Conservation (phyloP, 805 yeast genomes). For the Starmerella powellii region DNA sequence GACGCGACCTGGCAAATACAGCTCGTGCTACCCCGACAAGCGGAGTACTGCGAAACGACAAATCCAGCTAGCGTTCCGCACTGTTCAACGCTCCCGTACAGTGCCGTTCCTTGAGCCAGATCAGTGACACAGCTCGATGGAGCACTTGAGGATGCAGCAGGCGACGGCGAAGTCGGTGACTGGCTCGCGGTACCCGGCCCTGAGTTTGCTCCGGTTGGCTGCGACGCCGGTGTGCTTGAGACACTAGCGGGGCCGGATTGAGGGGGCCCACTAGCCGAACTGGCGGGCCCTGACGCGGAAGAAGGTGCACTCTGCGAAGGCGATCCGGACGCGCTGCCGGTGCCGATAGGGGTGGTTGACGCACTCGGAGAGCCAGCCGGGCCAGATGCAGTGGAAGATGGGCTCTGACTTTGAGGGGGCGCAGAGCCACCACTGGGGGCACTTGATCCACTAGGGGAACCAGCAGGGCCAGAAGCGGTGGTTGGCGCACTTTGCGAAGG, state of each 20-base stretch:
- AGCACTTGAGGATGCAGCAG: background rate
- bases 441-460: too few relatives aligned
- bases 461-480: too few relatives aligned
- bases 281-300: background rate
- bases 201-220: background rate
- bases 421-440: too few relatives aligned
- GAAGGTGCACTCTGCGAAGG: background rate
- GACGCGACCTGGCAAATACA: conserved; percentile 9
- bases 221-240: background rate
- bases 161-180: background rate
- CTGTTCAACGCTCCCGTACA: conserved; percentile 8
- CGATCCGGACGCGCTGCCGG: too few relatives aligned
- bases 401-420: too few relatives aligned
- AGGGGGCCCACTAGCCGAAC: background rate
- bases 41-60: conserved; percentile 4
- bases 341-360: background rate
- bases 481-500: too few relatives aligned
- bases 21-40: conserved; percentile 1
- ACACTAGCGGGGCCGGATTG: background rate
- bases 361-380: background rate
- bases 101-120: conserved; percentile 4
- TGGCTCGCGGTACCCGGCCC: background rate
- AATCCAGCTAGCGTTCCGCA: conserved; percentile 8
- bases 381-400: too few relatives aligned
- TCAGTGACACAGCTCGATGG: conserved; percentile 3